These are phyloP conservation scores for Penicillium expansum DNA, from an alignment of 2,329 filamentous ascomycete genomes.

Conservation along the genomic window DNA sequence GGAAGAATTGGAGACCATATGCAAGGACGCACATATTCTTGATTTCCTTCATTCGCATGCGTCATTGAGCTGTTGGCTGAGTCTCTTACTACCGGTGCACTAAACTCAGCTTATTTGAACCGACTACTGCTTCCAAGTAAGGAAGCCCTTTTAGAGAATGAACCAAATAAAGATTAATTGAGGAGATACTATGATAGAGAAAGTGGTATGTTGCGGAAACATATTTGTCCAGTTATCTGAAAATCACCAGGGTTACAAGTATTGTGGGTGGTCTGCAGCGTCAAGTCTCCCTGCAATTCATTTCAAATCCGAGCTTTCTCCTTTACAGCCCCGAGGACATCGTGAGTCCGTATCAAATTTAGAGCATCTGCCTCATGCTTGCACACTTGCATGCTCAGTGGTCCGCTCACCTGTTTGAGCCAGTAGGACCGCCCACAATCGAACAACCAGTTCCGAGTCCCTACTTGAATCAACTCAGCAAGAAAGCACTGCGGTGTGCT, in stretches of 20 bases:
- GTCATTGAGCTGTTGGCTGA: no score
- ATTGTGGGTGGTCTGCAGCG: not conserved
- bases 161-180: not conserved
- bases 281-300: no score
- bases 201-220: not conserved
- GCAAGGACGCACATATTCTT: no score
- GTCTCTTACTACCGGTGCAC: not conserved
- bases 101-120: not conserved
- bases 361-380: slow-evolving; percentile 26
- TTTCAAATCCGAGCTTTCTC: slow-evolving; percentile 22
- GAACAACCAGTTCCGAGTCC: slow-evolving; percentile 33
- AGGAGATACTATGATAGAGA: not conserved
- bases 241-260: not conserved
- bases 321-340: slow-evolving; percentile 19
- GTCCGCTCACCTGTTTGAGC: slow-evolving; percentile 31
- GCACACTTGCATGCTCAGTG: slow-evolving; percentile 28
- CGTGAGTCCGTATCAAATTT: slow-evolving; percentile 21
- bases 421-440: slow-evolving; percentile 35
- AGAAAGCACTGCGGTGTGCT: slow-evolving; percentile 29
- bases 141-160: not conserved
- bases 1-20: no score
- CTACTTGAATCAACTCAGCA: slow-evolving; percentile 34
- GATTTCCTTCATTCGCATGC: no score
- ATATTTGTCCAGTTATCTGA: not conserved
- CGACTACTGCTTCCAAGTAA: not conserved